Percentiles rank a stretch among this genome's conserved stretches.
Conservation (phyloP, 345 rosid genomes). For the Eucalyptus shirleyi region DNA sequence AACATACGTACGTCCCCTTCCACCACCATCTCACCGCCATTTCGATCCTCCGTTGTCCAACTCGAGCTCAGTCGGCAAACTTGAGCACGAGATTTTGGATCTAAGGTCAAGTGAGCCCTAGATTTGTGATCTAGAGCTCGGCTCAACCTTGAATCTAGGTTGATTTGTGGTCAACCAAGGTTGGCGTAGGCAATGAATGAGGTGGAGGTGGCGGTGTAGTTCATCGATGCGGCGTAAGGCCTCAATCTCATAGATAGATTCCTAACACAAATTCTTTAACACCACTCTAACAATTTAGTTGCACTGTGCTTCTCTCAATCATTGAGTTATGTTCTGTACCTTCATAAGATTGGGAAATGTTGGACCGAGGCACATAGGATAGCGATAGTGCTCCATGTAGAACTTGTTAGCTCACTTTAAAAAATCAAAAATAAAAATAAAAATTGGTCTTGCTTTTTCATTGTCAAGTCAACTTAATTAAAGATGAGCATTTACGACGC, state of each 20-base stretch:
- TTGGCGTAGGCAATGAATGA: too few relatives aligned
- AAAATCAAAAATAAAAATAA: too few relatives aligned
- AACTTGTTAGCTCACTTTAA: neutral
- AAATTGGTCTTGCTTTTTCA: neutral
- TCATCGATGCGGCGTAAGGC: fast-evolving
- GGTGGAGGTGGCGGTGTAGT: too few relatives aligned
- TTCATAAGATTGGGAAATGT: neutral
- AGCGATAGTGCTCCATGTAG: too few relatives aligned
- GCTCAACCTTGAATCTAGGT: too few relatives aligned
- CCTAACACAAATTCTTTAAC: neutral
- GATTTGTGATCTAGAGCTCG: too few relatives aligned
- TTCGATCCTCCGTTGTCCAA: fast-evolving
- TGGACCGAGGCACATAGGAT: too few relatives aligned
- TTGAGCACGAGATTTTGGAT: too few relatives aligned
- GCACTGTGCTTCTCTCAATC: neutral
- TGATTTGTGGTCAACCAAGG: too few relatives aligned
- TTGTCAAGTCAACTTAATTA: neutral
- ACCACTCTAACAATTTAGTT: neutral
- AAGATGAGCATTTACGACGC: neutral
- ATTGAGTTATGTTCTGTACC: neutral
- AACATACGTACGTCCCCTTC: fast-evolving
- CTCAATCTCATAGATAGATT: neutral
- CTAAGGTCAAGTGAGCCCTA: too few relatives aligned
- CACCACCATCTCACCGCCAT: fast-evolving
- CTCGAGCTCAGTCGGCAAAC: too few relatives aligned